A percentile compares a stretch with the other conserved stretches of the same genome.
Conservation (phyloP, 1,139 yeast genomes). For the Kurtzmaniella quercitrusa region DNA sequence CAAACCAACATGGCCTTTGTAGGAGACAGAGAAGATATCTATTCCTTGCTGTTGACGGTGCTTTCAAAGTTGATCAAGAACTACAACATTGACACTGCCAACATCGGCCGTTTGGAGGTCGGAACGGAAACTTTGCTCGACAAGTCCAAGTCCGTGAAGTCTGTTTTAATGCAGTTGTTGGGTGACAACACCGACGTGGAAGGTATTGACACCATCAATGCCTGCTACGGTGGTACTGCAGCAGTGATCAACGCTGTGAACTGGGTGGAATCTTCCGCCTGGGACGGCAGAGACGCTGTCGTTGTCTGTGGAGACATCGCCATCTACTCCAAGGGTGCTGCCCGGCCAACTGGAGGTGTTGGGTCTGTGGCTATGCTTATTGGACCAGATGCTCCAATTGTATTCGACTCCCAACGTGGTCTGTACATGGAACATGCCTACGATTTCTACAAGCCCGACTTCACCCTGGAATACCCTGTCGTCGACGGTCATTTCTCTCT, state of each 20-base stretch:
- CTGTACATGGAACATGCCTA: conserved; percentile 94
- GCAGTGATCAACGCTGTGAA: conserved; percentile 91
- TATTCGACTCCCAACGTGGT: conserved; percentile 84
- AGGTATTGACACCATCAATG: conserved; percentile 94
- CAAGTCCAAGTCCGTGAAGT: conserved; percentile 94
- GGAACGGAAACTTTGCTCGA: conserved; percentile 98
- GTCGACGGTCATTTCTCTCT: conserved; percentile 97
- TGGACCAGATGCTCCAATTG: conserved; percentile 98
- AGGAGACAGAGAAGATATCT: conserved; percentile 95
- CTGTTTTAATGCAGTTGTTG: conserved; percentile 92
- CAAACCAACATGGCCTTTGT: conserved; percentile 98
- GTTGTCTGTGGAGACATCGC: conserved; percentile 98
- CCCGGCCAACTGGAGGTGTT: conserved; percentile 99
- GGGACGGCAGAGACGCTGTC: conserved; percentile 99
- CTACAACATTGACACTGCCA: conserved; percentile 74
- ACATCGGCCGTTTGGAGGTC: conserved; percentile 93
- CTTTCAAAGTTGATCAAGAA: conserved; percentile 71
- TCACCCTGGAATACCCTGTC: conserved; percentile 92
- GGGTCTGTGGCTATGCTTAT: conserved; percentile 93
- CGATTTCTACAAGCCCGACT: conserved; percentile 97
- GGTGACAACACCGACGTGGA: conserved; percentile 88
- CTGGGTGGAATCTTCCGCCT: conserved; percentile 93
- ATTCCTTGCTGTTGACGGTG: conserved; percentile 85
- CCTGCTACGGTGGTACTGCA: conserved; percentile 98
- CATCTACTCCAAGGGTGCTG: conserved; percentile 93